These are phyloP conservation scores for Tolypocladium inflatum DNA, from an alignment of 2,329 filamentous ascomycete species.

Conservation along the genomic window DNA sequence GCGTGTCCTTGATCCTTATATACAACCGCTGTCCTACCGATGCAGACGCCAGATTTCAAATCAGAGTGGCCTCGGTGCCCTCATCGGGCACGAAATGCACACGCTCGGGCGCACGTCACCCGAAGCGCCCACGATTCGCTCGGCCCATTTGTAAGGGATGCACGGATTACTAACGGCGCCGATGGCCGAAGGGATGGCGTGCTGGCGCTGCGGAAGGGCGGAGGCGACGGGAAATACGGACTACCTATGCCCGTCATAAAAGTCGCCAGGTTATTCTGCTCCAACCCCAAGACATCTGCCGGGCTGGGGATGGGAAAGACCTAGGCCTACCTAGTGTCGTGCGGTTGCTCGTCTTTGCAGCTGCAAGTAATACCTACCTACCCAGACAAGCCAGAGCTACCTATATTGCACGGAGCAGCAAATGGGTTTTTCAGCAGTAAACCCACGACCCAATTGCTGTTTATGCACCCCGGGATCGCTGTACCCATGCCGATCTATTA, in stretches of 20 bases:
- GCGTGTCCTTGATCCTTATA: not conserved
- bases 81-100: not conserved
- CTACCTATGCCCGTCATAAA: no score
- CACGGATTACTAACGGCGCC: conserved; percentile 3
- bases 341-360: not conserved
- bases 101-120: not conserved
- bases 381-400: no score
- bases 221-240: not conserved
- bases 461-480: not conserved
- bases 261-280: no score
- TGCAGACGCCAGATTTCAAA: conserved; percentile 14
- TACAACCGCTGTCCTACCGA: not conserved
- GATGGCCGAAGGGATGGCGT: not conserved
- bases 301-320: not conserved
- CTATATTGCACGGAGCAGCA: no score
- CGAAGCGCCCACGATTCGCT: conserved; percentile 4
- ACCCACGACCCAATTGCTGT: not conserved
- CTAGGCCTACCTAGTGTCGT: not conserved
- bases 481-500: not conserved
- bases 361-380: no score
- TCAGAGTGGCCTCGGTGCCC: conserved; percentile 4
- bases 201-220: not conserved
- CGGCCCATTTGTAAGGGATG: conserved; percentile 6
- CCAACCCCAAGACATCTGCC: not conserved
- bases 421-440: not conserved